Conservation (phyloP, 2,329 filamentous ascomycete genomes). For the Exophiala mesophila region DNA sequence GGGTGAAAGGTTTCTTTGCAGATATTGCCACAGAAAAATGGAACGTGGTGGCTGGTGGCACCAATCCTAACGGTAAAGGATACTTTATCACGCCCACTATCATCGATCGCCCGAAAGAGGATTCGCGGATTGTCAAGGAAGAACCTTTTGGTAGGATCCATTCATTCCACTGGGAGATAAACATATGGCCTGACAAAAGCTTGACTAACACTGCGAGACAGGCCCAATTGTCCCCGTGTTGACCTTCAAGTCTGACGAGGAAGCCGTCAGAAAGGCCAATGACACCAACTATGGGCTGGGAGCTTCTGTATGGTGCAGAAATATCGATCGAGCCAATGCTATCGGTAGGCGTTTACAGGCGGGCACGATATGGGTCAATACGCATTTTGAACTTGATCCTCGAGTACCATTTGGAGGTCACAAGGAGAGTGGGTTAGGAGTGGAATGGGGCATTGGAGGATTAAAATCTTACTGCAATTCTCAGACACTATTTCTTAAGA, state of each 20-base stretch:
- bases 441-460: background rate
- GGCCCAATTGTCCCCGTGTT: constrained; percentile 59
- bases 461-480: background rate
- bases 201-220: constrained; percentile 45
- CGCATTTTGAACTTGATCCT: constrained; percentile 17
- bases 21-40: constrained; percentile 52
- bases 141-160: constrained; percentile 46
- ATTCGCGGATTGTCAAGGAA: constrained; percentile 51
- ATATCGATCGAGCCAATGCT: constrained; percentile 45
- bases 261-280: constrained; percentile 55
- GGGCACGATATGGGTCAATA: constrained; percentile 44
- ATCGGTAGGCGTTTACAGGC: constrained; percentile 52
- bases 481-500: constrained; percentile 35
- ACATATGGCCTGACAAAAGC: background rate
- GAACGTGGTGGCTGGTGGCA: constrained; percentile 49
- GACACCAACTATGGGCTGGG: constrained; percentile 49
- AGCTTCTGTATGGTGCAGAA: constrained; percentile 53
- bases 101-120: constrained; percentile 52
- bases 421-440: background rate
- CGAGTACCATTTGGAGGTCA: constrained; percentile 24
- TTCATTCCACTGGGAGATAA: background rate
- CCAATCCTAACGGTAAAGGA: constrained; percentile 38
- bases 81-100: constrained; percentile 57
- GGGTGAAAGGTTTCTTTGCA: constrained; percentile 51
- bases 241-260: constrained; percentile 56